A percentile compares a stretch with the other conserved stretches of the same genome.
phyloP scores from a whole-genome alignment of 116 monocot species.

The Posidonia oceanica region DNA sequence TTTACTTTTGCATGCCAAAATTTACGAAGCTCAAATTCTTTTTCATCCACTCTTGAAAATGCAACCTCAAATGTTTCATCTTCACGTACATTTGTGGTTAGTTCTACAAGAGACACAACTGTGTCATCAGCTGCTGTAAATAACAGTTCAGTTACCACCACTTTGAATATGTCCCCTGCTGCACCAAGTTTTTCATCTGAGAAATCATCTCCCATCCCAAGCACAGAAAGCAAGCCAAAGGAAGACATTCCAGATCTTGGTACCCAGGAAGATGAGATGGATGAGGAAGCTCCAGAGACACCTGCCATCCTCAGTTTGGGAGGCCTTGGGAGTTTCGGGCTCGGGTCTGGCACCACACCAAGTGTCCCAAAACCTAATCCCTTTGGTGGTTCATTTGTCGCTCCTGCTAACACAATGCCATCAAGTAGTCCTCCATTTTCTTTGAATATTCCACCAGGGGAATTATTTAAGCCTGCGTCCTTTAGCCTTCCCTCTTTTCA shows the following conservation, averaged over 20 bases:
- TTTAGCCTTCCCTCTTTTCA: conserved; percentile 62
- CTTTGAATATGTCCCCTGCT: conserved; percentile 7
- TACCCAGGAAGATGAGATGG: conserved; percentile 87
- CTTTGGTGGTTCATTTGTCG: conserved; percentile 54
- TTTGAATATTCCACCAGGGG: conserved; percentile 41
- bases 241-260: conserved; percentile 19
- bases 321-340: conserved; percentile 49
- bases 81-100: conserved; percentile 2
- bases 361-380: conserved; percentile 56
- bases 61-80: conserved; percentile 3
- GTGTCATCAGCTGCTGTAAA: conserved; percentile 14
- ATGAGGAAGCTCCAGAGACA: conserved; percentile 72
- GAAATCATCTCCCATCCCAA: conserved; percentile 7
- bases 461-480: conserved; percentile 82
- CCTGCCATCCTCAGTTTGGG: conserved; percentile 25
- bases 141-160: conserved; percentile 4
- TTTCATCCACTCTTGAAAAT: conserved; percentile 5
- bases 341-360: conserved; percentile 36
- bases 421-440: conserved; percentile 25
- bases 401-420: conserved; percentile 19
- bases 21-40: conserved; percentile 3
- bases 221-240: conserved; percentile 16
- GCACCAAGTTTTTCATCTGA: conserved; percentile 8
- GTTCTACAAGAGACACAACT: conserved; percentile 14
- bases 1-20: conserved; percentile 8